phyloP scores from a whole-genome alignment of 2,329 filamentous ascomycete genomes.

The Colletotrichum limetticola region DNA sequence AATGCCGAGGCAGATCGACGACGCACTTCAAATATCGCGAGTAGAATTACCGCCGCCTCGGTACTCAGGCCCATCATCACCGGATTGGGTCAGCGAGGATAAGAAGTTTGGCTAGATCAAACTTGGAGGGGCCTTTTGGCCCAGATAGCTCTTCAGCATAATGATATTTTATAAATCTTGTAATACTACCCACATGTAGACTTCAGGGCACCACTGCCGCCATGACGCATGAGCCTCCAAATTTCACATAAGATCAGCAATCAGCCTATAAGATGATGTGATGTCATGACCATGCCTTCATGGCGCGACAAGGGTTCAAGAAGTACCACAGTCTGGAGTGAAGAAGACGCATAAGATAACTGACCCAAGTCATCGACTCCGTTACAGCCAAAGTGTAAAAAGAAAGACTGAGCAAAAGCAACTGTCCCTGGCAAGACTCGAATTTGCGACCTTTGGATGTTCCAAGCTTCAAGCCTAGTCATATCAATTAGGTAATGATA shows the following conservation, averaged over 20 bases:
- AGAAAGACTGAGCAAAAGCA: neutral
- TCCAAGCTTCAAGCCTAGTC: slow-evolving; percentile 3
- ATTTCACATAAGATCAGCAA: neutral
- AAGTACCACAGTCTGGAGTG: too few species aligned
- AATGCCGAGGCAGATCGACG: slow-evolving; percentile 28
- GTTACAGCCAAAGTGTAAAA: neutral
- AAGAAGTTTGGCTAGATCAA: slow-evolving; percentile 24
- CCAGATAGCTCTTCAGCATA: slow-evolving; percentile 32
- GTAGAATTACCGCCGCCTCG: slow-evolving; percentile 31
- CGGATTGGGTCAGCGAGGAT: slow-evolving; percentile 27
- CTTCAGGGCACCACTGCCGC: slow-evolving; percentile 17
- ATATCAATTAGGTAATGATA: slow-evolving; percentile 17
- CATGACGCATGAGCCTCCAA: slow-evolving; percentile 9
- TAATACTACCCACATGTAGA: slow-evolving; percentile 23
- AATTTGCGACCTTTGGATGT: slow-evolving; percentile 35
- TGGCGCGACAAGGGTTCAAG: neutral
- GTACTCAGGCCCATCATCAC: slow-evolving; percentile 17
- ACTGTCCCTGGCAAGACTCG: slow-evolving; percentile 32
- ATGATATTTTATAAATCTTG: slow-evolving; percentile 25
- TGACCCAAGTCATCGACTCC: neutral
- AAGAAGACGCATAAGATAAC: neutral
- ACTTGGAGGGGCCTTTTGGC: neutral
- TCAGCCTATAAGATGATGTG: neutral
- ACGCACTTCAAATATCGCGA: slow-evolving; percentile 32
- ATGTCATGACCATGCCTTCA: neutral